A percentile compares a stretch with the other conserved stretches of the same genome.
Conservation (phyloP, 805 yeast genomes). For the Candida rishiriensis region DNA sequence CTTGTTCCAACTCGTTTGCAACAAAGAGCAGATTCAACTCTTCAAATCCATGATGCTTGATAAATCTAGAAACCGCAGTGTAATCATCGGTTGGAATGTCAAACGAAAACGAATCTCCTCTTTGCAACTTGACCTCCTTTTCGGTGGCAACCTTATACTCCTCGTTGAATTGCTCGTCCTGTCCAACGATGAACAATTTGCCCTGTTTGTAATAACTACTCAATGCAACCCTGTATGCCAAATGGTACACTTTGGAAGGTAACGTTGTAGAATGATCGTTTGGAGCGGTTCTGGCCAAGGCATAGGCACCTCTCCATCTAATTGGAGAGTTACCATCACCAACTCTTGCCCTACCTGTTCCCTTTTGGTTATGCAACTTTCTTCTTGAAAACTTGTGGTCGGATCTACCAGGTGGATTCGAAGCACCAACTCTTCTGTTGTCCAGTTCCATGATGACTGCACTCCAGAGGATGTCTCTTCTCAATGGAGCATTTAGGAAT, state of each 20-base stretch:
- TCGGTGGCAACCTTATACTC: constrained; percentile 4
- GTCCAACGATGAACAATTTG: constrained; percentile 66
- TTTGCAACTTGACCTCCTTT: constrained; percentile 7
- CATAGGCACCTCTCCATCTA: constrained; percentile 84
- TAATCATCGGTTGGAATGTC: constrained; percentile 27
- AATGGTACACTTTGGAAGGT: constrained; percentile 66
- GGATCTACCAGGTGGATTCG: constrained; percentile 80
- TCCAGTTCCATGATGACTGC: constrained; percentile 93
- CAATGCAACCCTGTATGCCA: constrained; percentile 78
- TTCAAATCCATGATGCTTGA: constrained; percentile 43
- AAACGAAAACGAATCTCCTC: constrained; percentile 26
- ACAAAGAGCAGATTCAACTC: constrained; percentile 62
- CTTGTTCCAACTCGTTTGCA: constrained; percentile 40
- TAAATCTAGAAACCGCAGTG: constrained; percentile 32
- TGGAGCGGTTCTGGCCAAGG: constrained; percentile 86
- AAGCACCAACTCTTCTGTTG: constrained; percentile 81
- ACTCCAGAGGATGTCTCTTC: constrained; percentile 91
- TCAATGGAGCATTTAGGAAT: constrained; percentile 68
- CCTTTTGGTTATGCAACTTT: constrained; percentile 86
- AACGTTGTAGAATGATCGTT: constrained; percentile 80
- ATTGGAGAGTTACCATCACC: constrained; percentile 96
- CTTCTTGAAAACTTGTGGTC: constrained; percentile 81
- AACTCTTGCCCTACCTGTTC: constrained; percentile 89
- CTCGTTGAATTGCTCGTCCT: constrained; percentile 21
- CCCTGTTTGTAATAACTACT: constrained; percentile 78